Percentiles rank a stretch among this genome's conserved stretches.
Conservation (phyloP, 2,329 filamentous ascomycete genomes). For the Alternaria gaisen region DNA sequence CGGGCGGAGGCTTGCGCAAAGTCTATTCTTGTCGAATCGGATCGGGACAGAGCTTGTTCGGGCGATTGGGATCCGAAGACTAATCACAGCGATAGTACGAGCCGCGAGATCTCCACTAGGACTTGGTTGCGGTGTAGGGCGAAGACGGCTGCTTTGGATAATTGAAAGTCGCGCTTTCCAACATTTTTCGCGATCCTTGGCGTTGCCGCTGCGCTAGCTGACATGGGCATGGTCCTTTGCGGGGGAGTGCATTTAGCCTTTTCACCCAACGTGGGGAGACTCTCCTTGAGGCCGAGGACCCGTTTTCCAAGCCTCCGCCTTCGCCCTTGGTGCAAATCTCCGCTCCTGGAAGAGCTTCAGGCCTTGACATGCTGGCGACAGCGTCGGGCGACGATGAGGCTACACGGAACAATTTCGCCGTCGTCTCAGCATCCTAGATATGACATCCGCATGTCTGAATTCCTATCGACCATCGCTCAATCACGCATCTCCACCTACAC, state of each 20-base stretch:
- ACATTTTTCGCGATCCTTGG: constrained; percentile 26
- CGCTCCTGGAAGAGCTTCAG: not conserved
- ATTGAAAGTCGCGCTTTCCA: constrained; percentile 18
- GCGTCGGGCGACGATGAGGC: not conserved
- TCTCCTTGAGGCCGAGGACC: constrained; percentile 40
- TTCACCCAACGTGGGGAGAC: constrained; percentile 22
- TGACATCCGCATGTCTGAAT: constrained; percentile 3
- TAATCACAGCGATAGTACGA: not conserved
- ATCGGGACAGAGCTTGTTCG: not conserved
- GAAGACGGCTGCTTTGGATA: constrained; percentile 19
- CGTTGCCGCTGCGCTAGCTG: constrained; percentile 14
- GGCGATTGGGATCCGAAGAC: constrained; percentile 1
- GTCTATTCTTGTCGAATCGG: not conserved
- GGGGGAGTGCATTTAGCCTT: constrained; percentile 42
- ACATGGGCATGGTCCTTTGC: constrained; percentile 22
- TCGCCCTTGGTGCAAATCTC: not conserved
- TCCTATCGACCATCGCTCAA: constrained; percentile 16
- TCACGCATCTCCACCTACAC: constrained; percentile 2
- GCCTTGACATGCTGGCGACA: not conserved
- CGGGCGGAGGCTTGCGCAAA: constrained; percentile 5
- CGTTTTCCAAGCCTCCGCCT: constrained; percentile 32
- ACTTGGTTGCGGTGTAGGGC: not conserved
- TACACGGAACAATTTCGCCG: constrained; percentile 39
- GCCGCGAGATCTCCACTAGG: constrained; percentile 1
- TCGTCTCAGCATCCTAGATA: not conserved